phyloP scores from a whole-genome alignment of 768 basidiomycete genomes.

The Phanerochaete sordida region DNA sequence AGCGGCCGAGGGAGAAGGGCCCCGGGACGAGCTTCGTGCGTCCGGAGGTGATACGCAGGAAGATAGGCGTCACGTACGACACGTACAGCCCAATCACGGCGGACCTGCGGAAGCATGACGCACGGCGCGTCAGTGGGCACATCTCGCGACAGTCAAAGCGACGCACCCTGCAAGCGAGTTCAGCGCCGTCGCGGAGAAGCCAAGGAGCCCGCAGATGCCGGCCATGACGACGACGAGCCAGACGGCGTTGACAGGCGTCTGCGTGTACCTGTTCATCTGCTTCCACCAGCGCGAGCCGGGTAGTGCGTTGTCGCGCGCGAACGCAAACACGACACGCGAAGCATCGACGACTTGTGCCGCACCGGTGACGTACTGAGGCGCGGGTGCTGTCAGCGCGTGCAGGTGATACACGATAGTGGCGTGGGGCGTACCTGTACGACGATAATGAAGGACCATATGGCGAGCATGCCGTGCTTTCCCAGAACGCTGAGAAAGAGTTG shows the following conservation, averaged over 20 bases:
- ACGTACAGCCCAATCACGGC: constrained; percentile 71
- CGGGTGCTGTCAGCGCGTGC: background rate
- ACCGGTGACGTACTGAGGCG: constrained; percentile 59
- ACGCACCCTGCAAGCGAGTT: constrained; percentile 65
- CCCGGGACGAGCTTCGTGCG: constrained; percentile 55
- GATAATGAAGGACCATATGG: constrained; percentile 68
- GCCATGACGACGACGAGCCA: constrained; percentile 65
- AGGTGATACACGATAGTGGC: constrained; percentile 20
- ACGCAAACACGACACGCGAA: constrained; percentile 72
- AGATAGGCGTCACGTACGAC: constrained; percentile 64
- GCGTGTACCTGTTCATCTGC: constrained; percentile 50
- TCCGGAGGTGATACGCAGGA: constrained; percentile 69
- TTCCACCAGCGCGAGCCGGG: constrained; percentile 75
- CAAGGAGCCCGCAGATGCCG: constrained; percentile 57
- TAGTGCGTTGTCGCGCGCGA: constrained; percentile 70
- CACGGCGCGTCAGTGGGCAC: background rate
- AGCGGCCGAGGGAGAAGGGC: constrained; percentile 56
- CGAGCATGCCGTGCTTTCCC: constrained; percentile 69
- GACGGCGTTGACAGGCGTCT: constrained; percentile 72
- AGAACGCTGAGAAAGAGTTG: constrained; percentile 64
- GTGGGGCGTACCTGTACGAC: constrained; percentile 45
- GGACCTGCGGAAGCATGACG: constrained; percentile 36
- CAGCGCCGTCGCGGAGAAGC: constrained; percentile 61
- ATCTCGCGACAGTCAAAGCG: background rate
- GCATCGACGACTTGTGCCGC: constrained; percentile 75